Percentiles rank a stretch among this genome's conserved stretches.
phyloP scores from a whole-genome alignment of 2,329 filamentous ascomycete species.

The Fusarium nygamai region DNA sequence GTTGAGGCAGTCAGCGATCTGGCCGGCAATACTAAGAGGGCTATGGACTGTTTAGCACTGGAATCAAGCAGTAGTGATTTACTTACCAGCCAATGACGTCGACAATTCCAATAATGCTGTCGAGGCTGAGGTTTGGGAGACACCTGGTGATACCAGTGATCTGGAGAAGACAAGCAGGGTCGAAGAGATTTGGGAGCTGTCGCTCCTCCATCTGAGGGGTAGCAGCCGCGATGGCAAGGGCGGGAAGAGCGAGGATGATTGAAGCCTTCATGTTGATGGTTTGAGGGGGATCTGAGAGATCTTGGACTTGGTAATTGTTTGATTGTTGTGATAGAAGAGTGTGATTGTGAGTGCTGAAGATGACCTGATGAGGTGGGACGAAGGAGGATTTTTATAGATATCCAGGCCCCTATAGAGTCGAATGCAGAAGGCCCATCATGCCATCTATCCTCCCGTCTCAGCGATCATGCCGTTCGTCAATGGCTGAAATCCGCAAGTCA shows the following conservation, averaged over 20 bases:
- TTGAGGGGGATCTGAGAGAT: background rate
- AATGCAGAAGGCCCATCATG: too few relatives aligned
- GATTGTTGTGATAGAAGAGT: background rate
- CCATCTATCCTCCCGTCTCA: fast-evolving
- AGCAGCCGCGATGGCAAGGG: background rate
- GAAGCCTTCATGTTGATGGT: background rate
- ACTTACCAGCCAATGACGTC: background rate
- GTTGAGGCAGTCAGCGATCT: too few relatives aligned
- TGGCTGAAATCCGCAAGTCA: too few relatives aligned
- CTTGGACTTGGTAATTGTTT: background rate
- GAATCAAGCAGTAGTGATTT: too few relatives aligned
- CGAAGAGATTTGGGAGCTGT: background rate
- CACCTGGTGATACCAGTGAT: fast-evolving
- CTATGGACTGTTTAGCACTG: background rate
- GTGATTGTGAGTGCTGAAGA: conserved; percentile 7
- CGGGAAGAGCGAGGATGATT: background rate
- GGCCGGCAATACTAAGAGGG: too few relatives aligned
- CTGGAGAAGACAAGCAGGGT: fast-evolving
- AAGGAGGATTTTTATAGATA: conserved; percentile 10
- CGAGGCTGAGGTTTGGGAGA: background rate
- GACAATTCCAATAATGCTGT: background rate
- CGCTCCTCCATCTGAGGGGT: background rate
- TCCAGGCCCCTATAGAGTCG: too few relatives aligned
- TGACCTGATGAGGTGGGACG: fast-evolving
- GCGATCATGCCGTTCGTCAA: fast-evolving